These are phyloP conservation scores for Tetrapisispora pingtungensis DNA, from an alignment of 805 yeast species.

Conservation along the genomic window DNA sequence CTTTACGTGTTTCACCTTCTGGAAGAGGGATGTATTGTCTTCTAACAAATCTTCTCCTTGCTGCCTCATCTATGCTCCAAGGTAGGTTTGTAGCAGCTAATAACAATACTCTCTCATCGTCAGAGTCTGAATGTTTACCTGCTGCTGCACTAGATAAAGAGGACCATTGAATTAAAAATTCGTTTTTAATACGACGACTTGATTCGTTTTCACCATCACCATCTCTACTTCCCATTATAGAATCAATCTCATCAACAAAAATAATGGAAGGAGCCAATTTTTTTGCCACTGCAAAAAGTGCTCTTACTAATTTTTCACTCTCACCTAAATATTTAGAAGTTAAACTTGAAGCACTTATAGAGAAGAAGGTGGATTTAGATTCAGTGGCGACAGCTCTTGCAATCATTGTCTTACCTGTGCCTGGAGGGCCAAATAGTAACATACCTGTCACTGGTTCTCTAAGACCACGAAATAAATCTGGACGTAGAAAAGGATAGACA, in stretches of 20 bases:
- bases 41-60: conserved; percentile 83
- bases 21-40: conserved; percentile 92
- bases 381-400: conserved; percentile 96
- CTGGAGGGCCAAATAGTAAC: conserved; percentile 95
- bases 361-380: conserved; percentile 83
- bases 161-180: conserved; percentile 91
- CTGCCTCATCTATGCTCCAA: conserved; percentile 97
- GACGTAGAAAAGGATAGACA: conserved; percentile 89
- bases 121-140: conserved; percentile 35
- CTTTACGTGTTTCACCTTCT: conserved; percentile 67
- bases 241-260: conserved; percentile 93
- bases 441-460: conserved; percentile 96
- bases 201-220: conserved; percentile 63
- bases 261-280: conserved; percentile 86
- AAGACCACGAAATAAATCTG: conserved; percentile 82
- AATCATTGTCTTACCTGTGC: conserved; percentile 97
- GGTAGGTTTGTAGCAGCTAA: conserved; percentile 94
- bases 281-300: conserved; percentile 74
- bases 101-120: conserved; percentile 64
- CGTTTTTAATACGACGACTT: conserved; percentile 81
- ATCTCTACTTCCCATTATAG: conserved; percentile 67
- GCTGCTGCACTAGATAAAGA: conserved; percentile 82
- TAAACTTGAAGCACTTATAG: conserved; percentile 81
- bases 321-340: conserved; percentile 87
- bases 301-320: conserved; percentile 85